These are phyloP conservation scores for Pascua guehoae DNA, from an alignment of 1,284 basidiomycete genomes.

Conservation along the genomic window DNA sequence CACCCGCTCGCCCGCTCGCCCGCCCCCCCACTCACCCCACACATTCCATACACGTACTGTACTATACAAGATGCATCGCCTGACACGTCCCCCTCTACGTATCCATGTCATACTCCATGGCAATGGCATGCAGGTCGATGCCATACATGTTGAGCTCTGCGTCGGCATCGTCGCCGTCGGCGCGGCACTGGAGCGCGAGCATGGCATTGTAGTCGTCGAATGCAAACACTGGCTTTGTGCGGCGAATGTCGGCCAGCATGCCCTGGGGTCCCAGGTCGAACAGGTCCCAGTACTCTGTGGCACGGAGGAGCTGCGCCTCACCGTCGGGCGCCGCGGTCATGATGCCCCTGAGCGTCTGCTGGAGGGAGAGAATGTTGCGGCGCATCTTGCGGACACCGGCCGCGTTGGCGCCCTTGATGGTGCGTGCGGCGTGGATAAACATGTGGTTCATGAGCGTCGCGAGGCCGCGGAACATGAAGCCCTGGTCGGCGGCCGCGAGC, in stretches of 20 bases:
- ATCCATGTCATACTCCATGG: constrained; percentile 22
- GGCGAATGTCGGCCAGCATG: constrained; percentile 67
- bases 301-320: constrained; percentile 68
- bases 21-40: no score
- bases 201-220: constrained; percentile 91
- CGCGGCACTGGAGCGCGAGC: constrained; percentile 78
- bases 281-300: constrained; percentile 75
- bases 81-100: no score
- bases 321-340: constrained; percentile 54
- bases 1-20: no score
- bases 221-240: constrained; percentile 59
- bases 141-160: constrained; percentile 45
- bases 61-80: no score
- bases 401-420: constrained; percentile 67
- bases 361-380: constrained; percentile 85
- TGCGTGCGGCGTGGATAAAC: constrained; percentile 69
- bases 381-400: constrained; percentile 84
- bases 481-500: constrained; percentile 65
- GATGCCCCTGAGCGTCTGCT: constrained; percentile 85
- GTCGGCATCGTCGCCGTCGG: constrained; percentile 54
- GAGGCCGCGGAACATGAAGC: constrained; percentile 80
- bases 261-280: constrained; percentile 69
- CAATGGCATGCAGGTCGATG: constrained; percentile 48
- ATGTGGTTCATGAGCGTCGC: constrained; percentile 81
- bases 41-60: no score